phyloP scores from a whole-genome alignment of 345 rosid species.

The Lumnitzera littorea region DNA sequence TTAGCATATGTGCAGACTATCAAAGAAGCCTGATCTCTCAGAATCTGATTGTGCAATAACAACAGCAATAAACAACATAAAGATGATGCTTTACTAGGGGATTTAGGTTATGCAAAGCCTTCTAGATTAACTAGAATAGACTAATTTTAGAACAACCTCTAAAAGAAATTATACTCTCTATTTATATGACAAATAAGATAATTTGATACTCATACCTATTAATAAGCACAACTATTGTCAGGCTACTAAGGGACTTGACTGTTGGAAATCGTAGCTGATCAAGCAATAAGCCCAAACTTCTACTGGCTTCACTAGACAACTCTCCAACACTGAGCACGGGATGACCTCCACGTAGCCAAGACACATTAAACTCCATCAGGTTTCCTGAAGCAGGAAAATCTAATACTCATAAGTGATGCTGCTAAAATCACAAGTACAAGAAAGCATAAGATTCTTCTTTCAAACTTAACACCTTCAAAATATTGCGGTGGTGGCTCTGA shows the following conservation, averaged over 20 bases:
- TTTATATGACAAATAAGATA: background rate
- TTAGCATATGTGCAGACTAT: too few species aligned
- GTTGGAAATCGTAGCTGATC: constrained; percentile 90
- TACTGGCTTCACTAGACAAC: constrained; percentile 86
- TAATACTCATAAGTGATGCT: constrained; percentile 7
- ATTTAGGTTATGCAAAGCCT: too few species aligned
- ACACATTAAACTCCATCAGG: constrained; percentile 55
- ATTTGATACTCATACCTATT: constrained; percentile 39
- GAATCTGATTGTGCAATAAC: too few species aligned
- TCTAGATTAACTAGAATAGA: background rate
- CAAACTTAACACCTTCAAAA: constrained; percentile 41
- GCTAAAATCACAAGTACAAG: too few species aligned
- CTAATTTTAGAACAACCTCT: background rate
- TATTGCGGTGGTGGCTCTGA: constrained; percentile 41
- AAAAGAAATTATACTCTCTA: background rate
- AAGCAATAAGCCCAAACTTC: constrained; percentile 68
- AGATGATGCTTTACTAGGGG: too few species aligned
- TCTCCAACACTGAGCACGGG: constrained; percentile 80
- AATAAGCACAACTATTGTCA: constrained; percentile 62
- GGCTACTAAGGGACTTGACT: constrained; percentile 63
- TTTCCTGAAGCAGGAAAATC: constrained; percentile 35
- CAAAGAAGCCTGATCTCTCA: too few species aligned
- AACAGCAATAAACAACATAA: too few species aligned
- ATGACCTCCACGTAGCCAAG: constrained; percentile 87
- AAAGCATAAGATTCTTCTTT: background rate